A percentile compares a stretch with the other conserved stretches of the same genome.
phyloP scores from a whole-genome alignment of 2,329 filamentous ascomycete species.

The Ilyonectria robusta region DNA sequence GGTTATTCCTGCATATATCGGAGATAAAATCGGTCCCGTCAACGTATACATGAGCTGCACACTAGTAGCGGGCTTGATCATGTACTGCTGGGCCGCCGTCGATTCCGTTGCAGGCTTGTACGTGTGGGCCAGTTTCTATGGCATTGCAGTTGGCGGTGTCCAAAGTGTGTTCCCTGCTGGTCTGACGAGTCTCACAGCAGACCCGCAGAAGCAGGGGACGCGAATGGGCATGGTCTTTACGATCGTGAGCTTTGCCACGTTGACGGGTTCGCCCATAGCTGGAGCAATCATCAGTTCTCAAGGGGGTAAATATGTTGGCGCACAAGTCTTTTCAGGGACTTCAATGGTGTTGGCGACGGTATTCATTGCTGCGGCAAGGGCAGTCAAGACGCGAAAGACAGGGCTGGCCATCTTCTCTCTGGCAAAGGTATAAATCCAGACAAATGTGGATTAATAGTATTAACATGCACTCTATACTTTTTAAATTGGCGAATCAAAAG shows the following conservation, averaged over 20 bases:
- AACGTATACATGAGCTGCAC: constrained; percentile 54
- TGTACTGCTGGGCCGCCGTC: constrained; percentile 46
- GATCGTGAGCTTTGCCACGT: constrained; percentile 54
- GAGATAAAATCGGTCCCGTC: constrained; percentile 67
- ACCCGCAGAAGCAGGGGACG: constrained; percentile 56
- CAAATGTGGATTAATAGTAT: not conserved
- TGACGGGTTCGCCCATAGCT: constrained; percentile 55
- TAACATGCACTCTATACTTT: not conserved
- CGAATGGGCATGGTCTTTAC: constrained; percentile 59
- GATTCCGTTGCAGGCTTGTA: constrained; percentile 36
- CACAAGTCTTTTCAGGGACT: constrained; percentile 40
- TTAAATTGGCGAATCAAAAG: not conserved
- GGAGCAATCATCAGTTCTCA: constrained; percentile 42
- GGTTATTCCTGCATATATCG: constrained; percentile 68
- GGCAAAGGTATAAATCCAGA: constrained; percentile 5
- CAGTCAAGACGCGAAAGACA: constrained; percentile 29
- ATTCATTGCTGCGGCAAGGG: constrained; percentile 32
- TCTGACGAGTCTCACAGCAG: constrained; percentile 54
- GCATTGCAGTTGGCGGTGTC: constrained; percentile 35
- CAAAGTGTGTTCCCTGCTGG: constrained; percentile 50
- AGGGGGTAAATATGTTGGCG: constrained; percentile 36
- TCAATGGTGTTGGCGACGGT: constrained; percentile 32
- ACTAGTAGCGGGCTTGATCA: constrained; percentile 44
- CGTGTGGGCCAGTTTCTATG: constrained; percentile 42
- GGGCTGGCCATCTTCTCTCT: not conserved